Base-by-base conservation (phyloP, 768 basidiomycete species). In the Kwoniella heveanensis region DNA sequence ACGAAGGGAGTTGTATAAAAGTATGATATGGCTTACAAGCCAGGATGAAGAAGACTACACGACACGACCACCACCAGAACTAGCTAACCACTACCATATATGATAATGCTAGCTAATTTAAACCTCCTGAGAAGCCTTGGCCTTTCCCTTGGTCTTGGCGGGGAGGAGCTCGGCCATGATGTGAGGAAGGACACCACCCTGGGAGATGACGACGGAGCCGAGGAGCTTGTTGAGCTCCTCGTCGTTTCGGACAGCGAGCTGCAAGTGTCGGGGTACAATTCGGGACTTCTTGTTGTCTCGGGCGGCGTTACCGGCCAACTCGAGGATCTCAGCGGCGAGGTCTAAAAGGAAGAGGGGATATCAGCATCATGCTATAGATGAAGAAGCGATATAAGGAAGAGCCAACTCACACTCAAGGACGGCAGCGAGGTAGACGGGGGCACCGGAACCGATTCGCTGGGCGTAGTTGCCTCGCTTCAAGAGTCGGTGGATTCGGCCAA, bases 211-310 rank as follows among this genome's bases (percentile, higher is more conserved):
- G 69, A 92, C 91, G 60, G 87, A 84, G 21, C 90, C 90, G 61
- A 93, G 86, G 67, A 92, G 88, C 71, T 86, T 89, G 83, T 89
- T 88, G 71, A 90, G 77, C 84, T 80, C 91, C 79, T 92, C 91
- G 64, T 91, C 90, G 80, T 92, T 91, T 70, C 92, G 86, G 81
- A 94, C 91, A 68, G 92, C 92, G 58, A 94, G 87, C 77, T 94
- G 92, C 53, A 94, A 81, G 82, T 94, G 92, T 74, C 92, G 88
- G 58, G 92, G 92, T 24, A 93, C 90, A 72, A 94, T 93, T 88
- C 92, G 91, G 71, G 90, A 88, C 84, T 93, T 90, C 83, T 89
- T 88, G 83, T 90, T 87, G 76, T 90, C 88, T 64, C 87, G 85
- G 53, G 90, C 89, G 36, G 87, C 82, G 80, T 82, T 82, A 73